A percentile compares a stretch with the other conserved stretches of the same genome.
These are phyloP conservation scores for Populus pruinosa DNA, from an alignment of 345 rosid genomes.

Conservation along the genomic window DNA sequence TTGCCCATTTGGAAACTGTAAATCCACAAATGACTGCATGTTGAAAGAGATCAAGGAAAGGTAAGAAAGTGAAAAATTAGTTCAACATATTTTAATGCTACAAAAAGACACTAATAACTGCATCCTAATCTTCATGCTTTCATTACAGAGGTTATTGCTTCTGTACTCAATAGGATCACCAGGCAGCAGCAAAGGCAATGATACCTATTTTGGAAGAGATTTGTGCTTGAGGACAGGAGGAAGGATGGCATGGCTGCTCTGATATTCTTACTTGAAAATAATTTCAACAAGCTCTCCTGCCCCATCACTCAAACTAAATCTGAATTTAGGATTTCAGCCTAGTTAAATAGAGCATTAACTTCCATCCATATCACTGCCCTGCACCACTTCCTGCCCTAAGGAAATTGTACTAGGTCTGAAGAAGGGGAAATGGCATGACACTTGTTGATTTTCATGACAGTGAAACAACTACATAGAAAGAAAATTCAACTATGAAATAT, in stretches of 20 bases:
- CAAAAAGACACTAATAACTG: background rate
- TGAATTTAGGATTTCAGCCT: background rate
- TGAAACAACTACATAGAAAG: background rate
- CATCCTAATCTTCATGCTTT: background rate
- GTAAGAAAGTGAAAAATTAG: background rate
- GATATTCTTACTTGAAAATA: background rate
- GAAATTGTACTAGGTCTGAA: background rate
- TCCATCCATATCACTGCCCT: background rate
- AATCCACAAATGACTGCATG: slow-evolving; percentile 81
- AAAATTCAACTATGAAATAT: background rate
- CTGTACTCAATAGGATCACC: background rate
- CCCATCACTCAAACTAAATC: background rate
- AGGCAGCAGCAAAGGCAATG: background rate
- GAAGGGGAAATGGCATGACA: background rate
- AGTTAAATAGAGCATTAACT: background rate
- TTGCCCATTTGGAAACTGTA: slow-evolving; percentile 96
- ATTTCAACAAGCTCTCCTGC: background rate
- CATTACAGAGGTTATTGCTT: background rate
- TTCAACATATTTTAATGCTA: background rate
- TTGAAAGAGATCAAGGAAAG: slow-evolving; percentile 4
- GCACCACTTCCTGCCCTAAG: background rate
- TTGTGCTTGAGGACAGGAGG: background rate
- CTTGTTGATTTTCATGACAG: background rate
- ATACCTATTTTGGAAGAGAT: background rate
- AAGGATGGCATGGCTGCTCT: background rate